phyloP scores from a whole-genome alignment of 495 filamentous ascomycete species.

The Recurvomyces mirabilis region DNA sequence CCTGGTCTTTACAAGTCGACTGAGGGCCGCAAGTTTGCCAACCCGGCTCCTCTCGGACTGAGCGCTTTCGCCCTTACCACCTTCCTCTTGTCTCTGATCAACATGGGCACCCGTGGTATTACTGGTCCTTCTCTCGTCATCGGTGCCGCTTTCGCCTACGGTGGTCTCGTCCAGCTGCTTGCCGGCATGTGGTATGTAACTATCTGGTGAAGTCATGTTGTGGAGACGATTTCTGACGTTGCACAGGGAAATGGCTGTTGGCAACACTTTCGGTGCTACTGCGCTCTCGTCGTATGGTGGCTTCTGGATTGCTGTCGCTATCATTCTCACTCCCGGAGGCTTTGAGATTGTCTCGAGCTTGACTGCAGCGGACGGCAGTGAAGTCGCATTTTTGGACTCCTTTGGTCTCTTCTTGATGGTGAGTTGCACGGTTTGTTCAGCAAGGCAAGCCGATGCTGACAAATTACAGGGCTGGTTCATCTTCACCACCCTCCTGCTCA shows the following conservation, averaged over 20 bases:
- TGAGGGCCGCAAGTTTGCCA: conserved; percentile 55
- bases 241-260: conserved; percentile 89
- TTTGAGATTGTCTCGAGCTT: conserved; percentile 46
- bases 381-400: conserved; percentile 47
- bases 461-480: conserved; percentile 80
- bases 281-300: conserved; percentile 94
- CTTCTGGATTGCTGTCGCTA: conserved; percentile 90
- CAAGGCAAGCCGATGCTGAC: not conserved
- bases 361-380: conserved; percentile 31
- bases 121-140: conserved; percentile 32
- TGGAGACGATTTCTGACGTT: not conserved
- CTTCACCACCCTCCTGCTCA: conserved; percentile 79
- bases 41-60: conserved; percentile 57
- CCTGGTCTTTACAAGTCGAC: conserved; percentile 77
- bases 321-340: conserved; percentile 74
- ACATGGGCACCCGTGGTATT: conserved; percentile 55
- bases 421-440: conserved; percentile 26
- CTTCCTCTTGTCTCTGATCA: conserved; percentile 81
- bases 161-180: conserved; percentile 79
- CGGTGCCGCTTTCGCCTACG: conserved; percentile 34
- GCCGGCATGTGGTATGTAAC: conserved; percentile 92
- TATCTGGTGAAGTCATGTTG: not conserved
- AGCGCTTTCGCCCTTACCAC: conserved; percentile 89
- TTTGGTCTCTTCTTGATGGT: conserved; percentile 79
- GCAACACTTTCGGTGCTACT: conserved; percentile 93